phyloP scores from a whole-genome alignment of 169 alveolate species.

The Plasmodium malariae region DNA sequence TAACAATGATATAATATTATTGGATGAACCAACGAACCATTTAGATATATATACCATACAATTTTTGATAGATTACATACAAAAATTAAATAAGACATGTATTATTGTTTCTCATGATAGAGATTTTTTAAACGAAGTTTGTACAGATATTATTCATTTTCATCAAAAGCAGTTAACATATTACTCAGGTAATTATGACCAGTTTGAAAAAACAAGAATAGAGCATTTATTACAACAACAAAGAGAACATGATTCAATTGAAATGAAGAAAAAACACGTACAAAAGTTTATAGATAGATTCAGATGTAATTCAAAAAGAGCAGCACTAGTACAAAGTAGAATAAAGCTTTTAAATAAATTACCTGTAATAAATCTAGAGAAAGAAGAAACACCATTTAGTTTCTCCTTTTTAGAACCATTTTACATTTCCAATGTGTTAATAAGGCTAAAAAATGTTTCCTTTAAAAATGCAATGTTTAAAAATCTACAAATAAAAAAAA shows the following conservation, averaged over 20 bases:
- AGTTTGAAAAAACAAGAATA: conserved; percentile 93
- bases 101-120: conserved; percentile 97
- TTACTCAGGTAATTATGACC: conserved; percentile 96
- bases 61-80: conserved; percentile 96
- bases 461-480: conserved; percentile 76
- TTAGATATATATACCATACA: conserved; percentile 85
- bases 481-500: conserved; percentile 58
- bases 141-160: conserved; percentile 96
- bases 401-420: conserved; percentile 94
- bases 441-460: conserved; percentile 83
- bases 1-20: conserved; percentile 78
- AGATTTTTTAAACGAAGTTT: conserved; percentile 95
- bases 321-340: conserved; percentile 96
- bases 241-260: conserved; percentile 92
- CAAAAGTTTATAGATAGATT: conserved; percentile 96
- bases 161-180: conserved; percentile 88
- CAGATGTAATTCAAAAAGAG: conserved; percentile 95
- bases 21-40: conserved; percentile 88
- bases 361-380: conserved; percentile 95
- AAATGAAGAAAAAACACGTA: conserved; percentile 93
- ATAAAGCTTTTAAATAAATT: conserved; percentile 94
- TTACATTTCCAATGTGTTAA: conserved; percentile 90
- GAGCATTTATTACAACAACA: conserved; percentile 91
- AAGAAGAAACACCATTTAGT: conserved; percentile 96
- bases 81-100: conserved; percentile 92